A percentile compares a stretch with the other conserved stretches of the same genome.
Evolutionary conservation across 2,329 filamentous ascomycete genomes (phyloP).

Genomic region (Ceratocystis ficicola): DNA sequence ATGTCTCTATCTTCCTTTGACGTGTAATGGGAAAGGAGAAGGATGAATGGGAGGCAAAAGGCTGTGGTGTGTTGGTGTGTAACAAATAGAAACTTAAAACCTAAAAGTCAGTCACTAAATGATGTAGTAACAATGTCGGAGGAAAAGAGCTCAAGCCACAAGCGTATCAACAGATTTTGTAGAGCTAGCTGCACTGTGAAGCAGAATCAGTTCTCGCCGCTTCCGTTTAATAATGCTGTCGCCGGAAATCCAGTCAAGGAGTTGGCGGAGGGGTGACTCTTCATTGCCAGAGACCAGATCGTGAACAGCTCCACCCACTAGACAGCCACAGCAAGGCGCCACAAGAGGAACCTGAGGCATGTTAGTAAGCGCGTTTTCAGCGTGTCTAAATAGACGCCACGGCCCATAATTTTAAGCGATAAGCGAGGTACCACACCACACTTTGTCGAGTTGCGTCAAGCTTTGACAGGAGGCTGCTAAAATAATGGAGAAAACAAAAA

Average conservation of each 20-base stretch:
- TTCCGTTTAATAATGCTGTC: conserved; percentile 17
- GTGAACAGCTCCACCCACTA: conserved; percentile 54
- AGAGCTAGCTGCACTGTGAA: conserved; percentile 15
- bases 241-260: conserved; percentile 20
- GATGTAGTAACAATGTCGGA: not conserved
- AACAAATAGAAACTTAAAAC: not conserved
- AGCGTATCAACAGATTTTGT: conserved; percentile 19
- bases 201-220: conserved; percentile 5
- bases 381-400: not conserved
- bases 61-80: not conserved
- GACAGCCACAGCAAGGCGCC: conserved; percentile 52
- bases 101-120: not conserved
- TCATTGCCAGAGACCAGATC: conserved; percentile 58
- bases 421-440: not conserved
- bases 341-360: conserved; percentile 49
- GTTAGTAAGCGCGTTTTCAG: conserved; percentile 8
- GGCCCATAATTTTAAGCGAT: not conserved
- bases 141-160: conserved; percentile 13
- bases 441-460: conserved; percentile 1
- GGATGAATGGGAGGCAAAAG: no score
- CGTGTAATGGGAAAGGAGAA: no score
- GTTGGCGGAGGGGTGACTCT: conserved; percentile 56
- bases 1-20: no score
- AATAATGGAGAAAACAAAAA: conserved; percentile 16
- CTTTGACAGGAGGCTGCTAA: conserved; percentile 14